phyloP scores from a whole-genome alignment of 257 asterid species.

The Perilla frutescens region DNA sequence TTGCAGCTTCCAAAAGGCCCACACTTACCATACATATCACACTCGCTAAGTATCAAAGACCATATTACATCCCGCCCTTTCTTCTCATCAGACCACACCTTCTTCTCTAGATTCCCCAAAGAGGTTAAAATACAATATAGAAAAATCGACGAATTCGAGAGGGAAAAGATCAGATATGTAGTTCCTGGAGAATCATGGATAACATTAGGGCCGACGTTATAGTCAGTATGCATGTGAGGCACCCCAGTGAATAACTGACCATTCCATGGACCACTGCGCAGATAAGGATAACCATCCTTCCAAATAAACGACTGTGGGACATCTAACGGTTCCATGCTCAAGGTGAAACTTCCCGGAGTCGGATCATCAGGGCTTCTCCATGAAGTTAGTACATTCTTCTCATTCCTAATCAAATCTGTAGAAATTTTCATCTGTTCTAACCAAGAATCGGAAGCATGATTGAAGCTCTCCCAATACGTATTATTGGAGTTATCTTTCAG shows the following conservation, averaged over 20 bases:
- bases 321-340: constrained; percentile 6
- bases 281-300: constrained; percentile 29
- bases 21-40: constrained; percentile 39
- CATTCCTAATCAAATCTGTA: background rate
- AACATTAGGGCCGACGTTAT: constrained; percentile 37
- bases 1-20: constrained; percentile 46
- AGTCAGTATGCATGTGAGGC: constrained; percentile 19
- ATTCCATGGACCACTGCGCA: constrained; percentile 66
- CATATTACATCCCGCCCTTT: constrained; percentile 40
- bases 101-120: constrained; percentile 33
- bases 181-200: background rate
- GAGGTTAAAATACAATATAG: constrained; percentile 24
- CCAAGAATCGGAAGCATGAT: constrained; percentile 20
- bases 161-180: constrained; percentile 28
- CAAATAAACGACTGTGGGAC: constrained; percentile 13
- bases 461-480: constrained; percentile 33
- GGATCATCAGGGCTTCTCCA: constrained; percentile 60
- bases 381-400: constrained; percentile 32
- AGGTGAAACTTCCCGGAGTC: constrained; percentile 47
- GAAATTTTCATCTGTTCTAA: constrained; percentile 7
- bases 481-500: constrained; percentile 25
- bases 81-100: constrained; percentile 38
- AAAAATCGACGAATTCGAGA: constrained; percentile 22
- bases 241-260: constrained; percentile 51
- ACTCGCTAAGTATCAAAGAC: constrained; percentile 29